Evolutionary conservation across 331 rosid species (phyloP), one percentile per base, ranked within the genome.

Genomic region (Dryas integrifolia): DNA sequence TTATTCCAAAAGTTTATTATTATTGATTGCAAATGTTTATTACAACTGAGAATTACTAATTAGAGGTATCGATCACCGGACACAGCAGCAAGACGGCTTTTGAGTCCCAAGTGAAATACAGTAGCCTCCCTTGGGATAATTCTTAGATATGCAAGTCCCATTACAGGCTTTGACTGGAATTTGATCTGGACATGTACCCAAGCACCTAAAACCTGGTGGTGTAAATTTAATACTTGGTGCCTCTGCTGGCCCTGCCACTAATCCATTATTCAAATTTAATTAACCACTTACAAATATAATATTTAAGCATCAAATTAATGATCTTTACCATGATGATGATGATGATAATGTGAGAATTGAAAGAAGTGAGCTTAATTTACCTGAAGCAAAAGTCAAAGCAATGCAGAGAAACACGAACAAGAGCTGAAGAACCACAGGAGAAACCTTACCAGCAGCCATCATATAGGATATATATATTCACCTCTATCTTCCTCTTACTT

Each of bases 381-480:
- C 52, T 11, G 16, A 64, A 16, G 39, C 13, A n/a, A 64, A 64
- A 64, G 18, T 4, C 69, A 64, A 44, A 44, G 15, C 51, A n/a
- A 64, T 18, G 68, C 51, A 63, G 35, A 64, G 24, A 21, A 44
- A 64, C 50, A 44, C 39, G 3, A 30, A 30, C 56, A 51, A 51
- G 56, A 51, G 9, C n/a, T 51, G 8, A 2, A 13, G 56, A 9
- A 64, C 69, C n/a, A 44, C 21, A 10, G 15, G 38, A 10, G 51
- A 63, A 16, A n/a, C 49, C 67, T 62, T 62, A 43, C 1, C 13
- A 43, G 9, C 69, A 16, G 69, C 68, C 51, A 63, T 63, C 68
- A 2, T 44, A 44, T 44, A 44, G 2, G 47, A 44, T 44, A 5
- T 44, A 44, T 44, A 9, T 44, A 44, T 44, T 44, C 47, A 44